Conservation (phyloP, 129 eudicot species). For the Calendula officinalis region DNA sequence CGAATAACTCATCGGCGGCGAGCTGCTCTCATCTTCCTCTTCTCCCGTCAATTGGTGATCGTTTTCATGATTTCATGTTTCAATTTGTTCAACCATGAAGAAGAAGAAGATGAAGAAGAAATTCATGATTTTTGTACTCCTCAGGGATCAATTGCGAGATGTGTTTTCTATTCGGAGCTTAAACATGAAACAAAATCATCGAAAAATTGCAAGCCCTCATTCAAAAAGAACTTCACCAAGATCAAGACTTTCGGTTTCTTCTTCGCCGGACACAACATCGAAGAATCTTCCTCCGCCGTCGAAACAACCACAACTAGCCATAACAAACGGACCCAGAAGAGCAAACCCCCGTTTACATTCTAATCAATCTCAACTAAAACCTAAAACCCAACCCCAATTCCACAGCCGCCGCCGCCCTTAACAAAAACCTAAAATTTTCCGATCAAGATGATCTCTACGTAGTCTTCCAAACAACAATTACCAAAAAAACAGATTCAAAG, state of each 20-base stretch:
- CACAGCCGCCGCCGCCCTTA: conserved; percentile 30
- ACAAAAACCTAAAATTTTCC: conserved; percentile 29
- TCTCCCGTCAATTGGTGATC: too few species aligned
- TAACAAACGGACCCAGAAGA: conserved; percentile 46
- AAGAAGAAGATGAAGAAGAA: conserved; percentile 66
- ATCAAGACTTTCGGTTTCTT: conserved; percentile 58
- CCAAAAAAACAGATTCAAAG: conserved; percentile 27
- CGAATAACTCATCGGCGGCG: too few species aligned
- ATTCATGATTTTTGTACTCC: conserved; percentile 84
- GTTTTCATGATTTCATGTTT: too few species aligned
- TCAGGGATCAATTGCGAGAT: too few species aligned
- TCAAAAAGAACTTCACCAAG: too few species aligned
- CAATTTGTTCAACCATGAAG: too few species aligned
- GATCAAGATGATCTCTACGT: conserved; percentile 25
- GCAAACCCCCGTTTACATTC: conserved; percentile 53
- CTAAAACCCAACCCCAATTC: conserved; percentile 42
- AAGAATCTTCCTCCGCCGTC: conserved; percentile 30
- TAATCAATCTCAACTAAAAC: conserved; percentile 32
- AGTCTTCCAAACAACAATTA: conserved; percentile 14
- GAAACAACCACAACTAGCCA: conserved; percentile 25
- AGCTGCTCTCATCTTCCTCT: too few species aligned
- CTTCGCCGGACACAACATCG: conserved; percentile 57
- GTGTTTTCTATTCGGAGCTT: too few species aligned
- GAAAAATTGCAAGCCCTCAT: too few species aligned
- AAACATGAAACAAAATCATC: too few species aligned